A percentile compares a stretch with the other conserved stretches of the same genome.
Conservation (phyloP, 768 basidiomycete species). For the Mycena latifolia region DNA sequence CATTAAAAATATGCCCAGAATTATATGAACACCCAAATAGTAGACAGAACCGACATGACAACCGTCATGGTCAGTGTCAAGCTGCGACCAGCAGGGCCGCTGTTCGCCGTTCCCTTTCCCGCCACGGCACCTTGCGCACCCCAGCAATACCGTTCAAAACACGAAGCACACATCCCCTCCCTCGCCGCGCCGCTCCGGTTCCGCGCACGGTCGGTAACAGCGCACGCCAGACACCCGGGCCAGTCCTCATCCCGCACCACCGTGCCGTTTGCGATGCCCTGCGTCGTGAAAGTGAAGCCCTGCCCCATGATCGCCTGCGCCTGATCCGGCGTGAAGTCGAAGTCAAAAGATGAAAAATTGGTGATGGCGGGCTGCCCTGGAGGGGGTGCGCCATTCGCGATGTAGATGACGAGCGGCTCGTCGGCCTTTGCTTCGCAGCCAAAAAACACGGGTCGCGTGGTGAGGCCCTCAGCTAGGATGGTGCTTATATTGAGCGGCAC, state of each 20-base stretch:
- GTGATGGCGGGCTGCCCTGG: conserved; percentile 51
- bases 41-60: too few species aligned
- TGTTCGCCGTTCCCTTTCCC: too few species aligned
- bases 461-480: conserved; percentile 51
- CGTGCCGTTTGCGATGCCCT: conserved; percentile 49
- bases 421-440: conserved; percentile 49
- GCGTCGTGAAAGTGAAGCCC: conserved; percentile 55
- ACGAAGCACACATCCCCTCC: conserved; percentile 45
- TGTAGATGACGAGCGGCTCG: conserved; percentile 59
- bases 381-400: conserved; percentile 66
- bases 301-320: conserved; percentile 60
- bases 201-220: conserved; percentile 62
- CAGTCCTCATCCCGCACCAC: conserved; percentile 54
- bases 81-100: too few species aligned
- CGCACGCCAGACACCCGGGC: conserved; percentile 65
- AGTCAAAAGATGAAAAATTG: conserved; percentile 55
- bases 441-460: conserved; percentile 57
- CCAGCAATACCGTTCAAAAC: conserved; percentile 51
- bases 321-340: conserved; percentile 49
- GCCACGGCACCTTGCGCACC: too few species aligned
- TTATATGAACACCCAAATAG: too few species aligned
- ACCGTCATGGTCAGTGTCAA: too few species aligned
- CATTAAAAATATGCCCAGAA: too few species aligned
- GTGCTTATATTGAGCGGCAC: conserved; percentile 41
- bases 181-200: conserved; percentile 36